Base-by-base conservation (phyloP, 2,329 filamentous ascomycete species). In the Alternaria brassicicola region DNA sequence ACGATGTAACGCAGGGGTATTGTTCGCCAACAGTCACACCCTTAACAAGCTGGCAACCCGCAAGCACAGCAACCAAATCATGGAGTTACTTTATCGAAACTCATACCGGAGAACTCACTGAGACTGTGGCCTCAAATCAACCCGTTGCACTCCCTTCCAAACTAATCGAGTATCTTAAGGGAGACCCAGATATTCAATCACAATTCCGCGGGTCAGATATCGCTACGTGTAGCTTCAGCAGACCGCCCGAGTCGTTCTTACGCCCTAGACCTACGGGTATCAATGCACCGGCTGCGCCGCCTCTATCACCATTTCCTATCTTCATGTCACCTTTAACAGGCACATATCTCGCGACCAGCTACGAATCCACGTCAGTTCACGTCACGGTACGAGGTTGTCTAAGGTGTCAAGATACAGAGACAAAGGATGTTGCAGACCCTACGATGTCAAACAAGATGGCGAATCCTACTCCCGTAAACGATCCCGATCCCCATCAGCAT, bases 171-270 rank as follows among this genome's bases (percentile, higher is more conserved):
- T 71, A 64, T 49, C 54, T 76, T 8, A 68, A 67, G 33, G 55
- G 63, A 2, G 57, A 71, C 33, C 54, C 63, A 3, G 59, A 61
- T 7, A 60, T 75, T 10, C 41, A 57, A 9, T 50, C 42, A 3
- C 52, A 67, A 7, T 76, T 69, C 42, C 57, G 55, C n/a, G 69
- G 70, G 4, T 64, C 67, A 6, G 62, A 76, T 55, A 70, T 76
- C 17, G 66, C 67, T 17, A 73, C 71, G 2, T 76, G 74, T 59
- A 72, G 55, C 15, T 25, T 47, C 21, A 42, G 49, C n/a, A 51
- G 45, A 12, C 21, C 49, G 4, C 9, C 49, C 4, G 10, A 21
- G 15, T 55, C 39, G 7, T 36, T 12, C 15, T 36, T 33, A 13
- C 62, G 15, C 25, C 51, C 33, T 26, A 26, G 4, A 19, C 23